Base-by-base conservation (phyloP, 2,329 filamentous ascomycete species). In the Epichloe brachyelytri region DNA sequence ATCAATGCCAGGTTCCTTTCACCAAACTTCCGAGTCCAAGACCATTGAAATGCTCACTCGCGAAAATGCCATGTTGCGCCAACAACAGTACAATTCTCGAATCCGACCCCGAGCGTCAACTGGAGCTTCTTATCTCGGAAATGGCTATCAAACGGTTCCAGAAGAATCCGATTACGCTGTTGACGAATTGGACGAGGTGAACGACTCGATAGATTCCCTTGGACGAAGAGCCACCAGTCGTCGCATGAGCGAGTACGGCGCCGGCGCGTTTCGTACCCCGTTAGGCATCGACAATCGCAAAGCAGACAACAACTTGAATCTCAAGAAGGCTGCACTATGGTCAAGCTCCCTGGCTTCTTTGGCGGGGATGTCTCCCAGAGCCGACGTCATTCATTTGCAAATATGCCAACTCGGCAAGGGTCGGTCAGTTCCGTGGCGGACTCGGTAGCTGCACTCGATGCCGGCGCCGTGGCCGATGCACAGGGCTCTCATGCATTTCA, bases 351-450 rank as follows among this genome's bases (percentile, higher is more conserved):
- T n/a, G 81, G 79, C 1, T 85, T 86, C 62, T 76, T 78, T 43
- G 74, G 78, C 22, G 73, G 72, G 4, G 83, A 86, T 54, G 72
- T 80, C 33, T 79, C 83, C 12, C 85, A 89, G 60, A 88, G 85
- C 59, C 78, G 87, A 53, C 80, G 87, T 30, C 87, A 91, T 65
- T 91, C 87, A 1, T 88, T 93, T 62, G 87, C 81, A 48, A 82
- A 82, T 59, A 75, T 83, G 60, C 80, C 78, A 30, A 81, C 79
- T 26, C 74, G 81, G 14, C 80, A 84, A 57, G 77, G 74, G 2
- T 83, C 80, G 3, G 78, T 83, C 56, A 77, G 78, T 58, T 83
- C 80, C 30, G 68, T 80, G 49, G 73, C 72, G 46, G 80, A 83
- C 58, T 64, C 71, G 46, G 65, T 69, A 39, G 64, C 71, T 4